Evolutionary conservation across 129 eudicot species (phyloP), one percentile per base, ranked within the genome.

Genomic region (Tagetes erecta): DNA sequence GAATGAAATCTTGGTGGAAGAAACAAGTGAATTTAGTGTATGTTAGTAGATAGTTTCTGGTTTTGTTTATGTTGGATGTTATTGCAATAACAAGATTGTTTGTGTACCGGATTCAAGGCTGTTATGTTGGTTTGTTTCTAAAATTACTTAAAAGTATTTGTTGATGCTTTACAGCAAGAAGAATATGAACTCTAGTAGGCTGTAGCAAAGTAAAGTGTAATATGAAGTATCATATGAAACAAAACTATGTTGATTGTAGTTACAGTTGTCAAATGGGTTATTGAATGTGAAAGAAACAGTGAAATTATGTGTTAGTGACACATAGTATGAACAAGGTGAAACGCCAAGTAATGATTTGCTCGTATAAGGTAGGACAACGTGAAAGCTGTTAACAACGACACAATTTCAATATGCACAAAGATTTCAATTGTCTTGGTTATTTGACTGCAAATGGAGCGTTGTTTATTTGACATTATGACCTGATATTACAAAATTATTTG

Each of bases 1-100:
- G 1, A 88, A 91, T 64, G 96, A 94, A 86, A 88, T 85, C 73
- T 85, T 80, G 68, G 71, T 88, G 69, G 78, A 81, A 55, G 85
- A 81, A 74, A 64, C 64, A 67, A 76, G 51, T 34, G 73, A 66
- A 31, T 13, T 2, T 78, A 72, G 64, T 77, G 52, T 56, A 68
- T 76, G 75, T 1, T 67, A 34, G 33, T 69, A 69, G 60, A 36
- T 57, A 20, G 50, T 56, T 68, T 50, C 4, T 68, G 36, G 47
- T 38, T 58, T 47, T 62, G 68, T 41, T 57, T 14, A 11, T 76
- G 68, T 76, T 67, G 13, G 62, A 57, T 76, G 8, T 44, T 36
- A 56, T 68, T 67, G 80, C 46, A 53, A 76, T 41, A 66, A 77
- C 46, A 66, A 76, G 33, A 67, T 66, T 12, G 38, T 55, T 34